A percentile compares a stretch with the other conserved stretches of the same genome.
Evolutionary conservation across 164 flowering plant genomes (phyloP).

Genomic region (Paratinospora sagittata): DNA sequence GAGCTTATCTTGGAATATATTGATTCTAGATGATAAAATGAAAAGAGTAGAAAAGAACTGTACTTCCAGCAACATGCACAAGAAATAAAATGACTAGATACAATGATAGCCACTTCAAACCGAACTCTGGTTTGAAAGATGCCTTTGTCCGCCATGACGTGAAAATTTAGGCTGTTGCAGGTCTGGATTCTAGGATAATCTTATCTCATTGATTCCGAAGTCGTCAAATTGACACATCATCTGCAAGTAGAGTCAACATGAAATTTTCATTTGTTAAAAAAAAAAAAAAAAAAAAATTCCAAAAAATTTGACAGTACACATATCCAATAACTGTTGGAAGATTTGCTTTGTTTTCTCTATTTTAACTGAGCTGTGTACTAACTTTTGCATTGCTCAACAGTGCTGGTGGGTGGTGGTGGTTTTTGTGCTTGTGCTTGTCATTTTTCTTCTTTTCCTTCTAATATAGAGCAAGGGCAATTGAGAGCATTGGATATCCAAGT

Average conservation of each 20-base stretch:
- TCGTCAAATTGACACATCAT: too few relatives aligned
- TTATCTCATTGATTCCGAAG: too few relatives aligned
- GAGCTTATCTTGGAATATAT: too few relatives aligned
- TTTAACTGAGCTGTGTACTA: neutral
- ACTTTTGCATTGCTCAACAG: conserved; percentile 27
- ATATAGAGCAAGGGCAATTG: neutral
- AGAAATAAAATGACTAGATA: too few relatives aligned
- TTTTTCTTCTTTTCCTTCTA: conserved; percentile 36
- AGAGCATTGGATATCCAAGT: neutral
- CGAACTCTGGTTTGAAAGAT: too few relatives aligned
- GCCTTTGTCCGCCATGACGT: too few relatives aligned
- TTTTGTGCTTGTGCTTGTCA: conserved; percentile 35
- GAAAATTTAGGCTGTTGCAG: too few relatives aligned
- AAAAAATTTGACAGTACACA: neutral
- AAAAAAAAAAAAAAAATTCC: neutral
- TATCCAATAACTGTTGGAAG: neutral
- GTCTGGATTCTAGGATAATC: too few relatives aligned
- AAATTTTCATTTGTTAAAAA: neutral
- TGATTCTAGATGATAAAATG: too few relatives aligned
- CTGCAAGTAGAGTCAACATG: neutral
- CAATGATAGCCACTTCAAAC: too few relatives aligned
- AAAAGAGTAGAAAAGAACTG: too few relatives aligned
- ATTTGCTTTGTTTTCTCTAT: neutral
- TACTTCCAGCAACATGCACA: too few relatives aligned
- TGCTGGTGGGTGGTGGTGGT: conserved; percentile 59